Evolutionary conservation across 306 rosid species (phyloP), one percentile per base, ranked within the genome.

Genomic region (peach (Prunus persica)): DNA sequence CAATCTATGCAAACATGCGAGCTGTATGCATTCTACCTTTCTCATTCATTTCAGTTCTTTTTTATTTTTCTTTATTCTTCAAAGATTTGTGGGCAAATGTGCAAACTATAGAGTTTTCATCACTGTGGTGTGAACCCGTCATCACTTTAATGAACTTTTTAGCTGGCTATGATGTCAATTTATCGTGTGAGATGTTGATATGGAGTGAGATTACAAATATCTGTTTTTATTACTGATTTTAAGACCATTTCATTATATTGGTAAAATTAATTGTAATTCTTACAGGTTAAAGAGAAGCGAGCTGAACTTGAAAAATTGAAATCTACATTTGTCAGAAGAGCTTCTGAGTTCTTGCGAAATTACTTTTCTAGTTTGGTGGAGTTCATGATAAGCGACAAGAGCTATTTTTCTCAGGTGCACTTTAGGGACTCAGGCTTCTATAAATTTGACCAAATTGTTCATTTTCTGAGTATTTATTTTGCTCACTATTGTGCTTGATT

Each of bases 331-430:
- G 97, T 92, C 46, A 85, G 87, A 85, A 92, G 83, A 87, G 96
- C 93, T 78, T 90, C 91, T 51, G 97, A 87, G 73, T 95, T 81
- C 87, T 73, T 95, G 78, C 81, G 89, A 82, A 87, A 71, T 69
- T 88, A 95, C 89, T 95, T 95, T 79, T 90, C 93, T 78, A 88
- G 83, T 80, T 83, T 90, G 82, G 97, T 89, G 84, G 97, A 95
- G 73, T 89, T 88, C 89, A 89, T 95, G 91, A 87, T 95, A 73
- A 88, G 87, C 45, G 97, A 95, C 83, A 92, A 91, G 78, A 92
- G 80, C 83, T 92, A 89, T 87, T 92, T 92, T 83, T 95, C 97
- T 75, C 99, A 92, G 97, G 99, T 95, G 88, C 58, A 67, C 73
- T 77, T n/a, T 19, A 4, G 19, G 12, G 57, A 13, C 38, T 32